Percentiles rank a stretch among this genome's conserved stretches.
Conservation (phyloP, 2,329 filamentous ascomycete species). For the Rhinocladiella similis region DNA sequence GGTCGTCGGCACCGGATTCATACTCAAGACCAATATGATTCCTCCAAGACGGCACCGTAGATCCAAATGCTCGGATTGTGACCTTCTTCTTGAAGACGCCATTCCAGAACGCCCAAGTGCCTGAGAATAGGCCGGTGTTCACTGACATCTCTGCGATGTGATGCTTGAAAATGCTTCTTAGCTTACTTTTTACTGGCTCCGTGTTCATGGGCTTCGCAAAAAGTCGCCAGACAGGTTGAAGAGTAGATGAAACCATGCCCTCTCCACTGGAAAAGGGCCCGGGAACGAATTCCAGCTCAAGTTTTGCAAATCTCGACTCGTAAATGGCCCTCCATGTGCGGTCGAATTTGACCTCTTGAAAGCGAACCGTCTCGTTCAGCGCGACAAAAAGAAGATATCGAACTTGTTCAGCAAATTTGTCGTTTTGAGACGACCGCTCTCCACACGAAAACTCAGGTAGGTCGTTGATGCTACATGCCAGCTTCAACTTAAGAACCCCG, state of each 20-base stretch:
- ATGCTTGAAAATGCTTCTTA: slow-evolving; percentile 45
- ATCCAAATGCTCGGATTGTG: slow-evolving; percentile 38
- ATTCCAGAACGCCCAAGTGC: slow-evolving; percentile 46
- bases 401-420: background rate
- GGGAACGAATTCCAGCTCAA: slow-evolving; percentile 20
- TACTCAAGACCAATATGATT: slow-evolving; percentile 41
- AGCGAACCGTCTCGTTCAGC: slow-evolving; percentile 35
- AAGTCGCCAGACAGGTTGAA: slow-evolving; percentile 47
- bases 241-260: slow-evolving; percentile 19
- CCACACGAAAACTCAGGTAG: background rate
- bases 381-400: slow-evolving; percentile 24
- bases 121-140: slow-evolving; percentile 33
- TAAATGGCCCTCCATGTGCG: slow-evolving; percentile 46
- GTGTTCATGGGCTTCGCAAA: slow-evolving; percentile 45
- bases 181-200: slow-evolving; percentile 39
- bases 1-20: slow-evolving; percentile 37
- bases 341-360: slow-evolving; percentile 36
- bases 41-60: slow-evolving; percentile 40
- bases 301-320: slow-evolving; percentile 20
- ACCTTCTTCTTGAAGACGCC: slow-evolving; percentile 35
- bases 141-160: slow-evolving; percentile 52
- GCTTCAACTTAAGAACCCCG: background rate
- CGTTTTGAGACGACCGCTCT: background rate
- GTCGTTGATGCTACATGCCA: slow-evolving; percentile 21
- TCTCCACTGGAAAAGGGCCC: background rate